Evolutionary conservation across 108 stramenopile genomes (phyloP), one percentile per base, ranked within the genome.

Genomic region (Cylindrotheca closterium): DNA sequence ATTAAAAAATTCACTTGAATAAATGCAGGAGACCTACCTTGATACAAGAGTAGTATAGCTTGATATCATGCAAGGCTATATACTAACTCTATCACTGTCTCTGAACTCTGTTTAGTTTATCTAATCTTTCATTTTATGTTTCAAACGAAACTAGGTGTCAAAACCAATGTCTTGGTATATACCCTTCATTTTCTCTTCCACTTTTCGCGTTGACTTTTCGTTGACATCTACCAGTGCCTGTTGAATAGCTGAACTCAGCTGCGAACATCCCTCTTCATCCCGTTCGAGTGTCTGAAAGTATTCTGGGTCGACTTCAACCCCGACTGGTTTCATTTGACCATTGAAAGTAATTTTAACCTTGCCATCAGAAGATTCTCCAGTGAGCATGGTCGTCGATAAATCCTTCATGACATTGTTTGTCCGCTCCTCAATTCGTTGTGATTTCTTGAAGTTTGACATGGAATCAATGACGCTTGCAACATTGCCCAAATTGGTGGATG

Each of bases 121-220:
- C n/a, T n/a, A n/a, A n/a, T n/a, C n/a, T n/a, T n/a, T n/a, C n/a
- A 42, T 15, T 15, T 42, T 42, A 15, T 42, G 37, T 10, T 42
- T 42, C 37, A 15, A 15, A 42, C 7, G 37, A 7, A 10, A 42
- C 37, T 7, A 42, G 37, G 37, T 42, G 7, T 30, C 12, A 15
- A 76, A 55, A 17, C 78, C 82, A 27, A 83, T 42, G 12, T 79
- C 78, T 1, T 49, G 19, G 37, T 73, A 83, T 22, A 83, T 45
- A 17, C 58, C 22, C 31, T 73, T 73, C 75, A 79, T 69, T 52
- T 83, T 83, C 24, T 79, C 75, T 29, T 79, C 69, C 76, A 80
- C 68, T 54, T 65, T 47, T 17, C 56, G 28, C 18, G 51, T 23
- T 0, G 75, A 73, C 59, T 80, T 84, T 22, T 15, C 15, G 37